Evolutionary conservation across 805 yeast species (phyloP), one percentile per base, ranked within the genome.

Genomic region (Yamadazyma kitorensis): DNA sequence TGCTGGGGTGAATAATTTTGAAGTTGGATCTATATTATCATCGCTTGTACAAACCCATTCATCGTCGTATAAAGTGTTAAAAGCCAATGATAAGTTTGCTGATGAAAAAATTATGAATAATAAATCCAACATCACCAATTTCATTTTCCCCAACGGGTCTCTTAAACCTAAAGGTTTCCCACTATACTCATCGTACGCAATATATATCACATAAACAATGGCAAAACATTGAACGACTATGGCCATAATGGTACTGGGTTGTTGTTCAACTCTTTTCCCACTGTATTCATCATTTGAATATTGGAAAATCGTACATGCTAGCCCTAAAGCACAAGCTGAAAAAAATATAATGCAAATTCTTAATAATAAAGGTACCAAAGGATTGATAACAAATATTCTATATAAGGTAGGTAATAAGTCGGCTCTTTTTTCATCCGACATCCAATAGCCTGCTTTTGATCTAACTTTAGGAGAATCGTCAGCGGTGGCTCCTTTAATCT

Each of bases 231-330:
- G 91, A 4, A 91, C 95, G 33, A 79, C 79, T 2, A 93, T 74
- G 3, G 97, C 93, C 95, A 93, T 87, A 28, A 89, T 80, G 0
- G 98, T 86, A 47, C 95, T 82, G 12, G 98, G 83, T 51, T 85
- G 88, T 52, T 85, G 95, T 6, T 72, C 65, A 6, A 86, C 59
- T 9, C 61, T 52, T 12, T 48, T 42, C 3, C 57, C 60, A 12
- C 61, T 57, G 43, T 62, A 64, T 15, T 54, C 39, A 12, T 53
- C 46, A 31, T 55, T 47, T 30, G 73, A 69, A 36, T 55, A 51
- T 8, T 58, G 57, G 43, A 69, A 77, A 34, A 86, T 77, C 29
- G 80, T 58, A 5, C 70, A 59, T 0, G 97, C 88, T 17, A 91
- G 54, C 0, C 79, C 93, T 43, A 91, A 67, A 0, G 96, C 86